Base-by-base conservation (phyloP, 2,329 filamentous ascomycete genomes). In the Akanthomyces uredinophilus region DNA sequence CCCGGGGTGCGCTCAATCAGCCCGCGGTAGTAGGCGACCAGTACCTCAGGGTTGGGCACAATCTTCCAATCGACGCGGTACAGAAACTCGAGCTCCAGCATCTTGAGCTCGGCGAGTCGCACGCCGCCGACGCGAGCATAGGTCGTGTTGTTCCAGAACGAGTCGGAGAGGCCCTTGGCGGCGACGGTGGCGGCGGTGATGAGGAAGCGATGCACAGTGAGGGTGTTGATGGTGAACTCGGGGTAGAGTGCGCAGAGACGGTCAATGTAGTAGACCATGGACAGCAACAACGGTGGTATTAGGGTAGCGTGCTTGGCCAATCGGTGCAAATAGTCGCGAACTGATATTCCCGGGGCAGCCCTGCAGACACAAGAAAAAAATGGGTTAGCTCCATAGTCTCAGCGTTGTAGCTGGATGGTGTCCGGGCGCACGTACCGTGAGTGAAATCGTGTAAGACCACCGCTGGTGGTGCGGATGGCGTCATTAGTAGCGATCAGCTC, bases 261-360 rank as follows among this genome's bases (percentile, higher is more conserved):
- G 77, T 99, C 95, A 70, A 99, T 98, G 71, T 98, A 99, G 73
- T 96, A 99, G 62, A 99, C 95, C 92, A 99, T 98, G 68, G 93
- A 95, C 41, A 99, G 85, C n/a, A 99, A 82, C 56, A 99, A 89
- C 0, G 95, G 94, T 14, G 95, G 93, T 7, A 92, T 92, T 3
- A 99, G 82, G 0, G 94, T 97, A 29, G 95, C 95, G 73, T 99
- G 95, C 63, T 92, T 92, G 27, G 96, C 95, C 63, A 99, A 82
- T 65, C 95, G 88, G 70, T 95, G 90, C 41, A 99, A 83, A 73
- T 99, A 99, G 73, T 99, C 95, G 65, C 89, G 83, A 37, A 99
- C 94, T 29, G 92, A 96, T 64, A 99, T 99, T 58, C 91, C 93
- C 8, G 95, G 95, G 1, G 95, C 77, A 3, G 83, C 86, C 66